Evolutionary conservation across 2,329 filamentous ascomycete species (phyloP).

Genomic region (Neoarthrinium moseri): DNA sequence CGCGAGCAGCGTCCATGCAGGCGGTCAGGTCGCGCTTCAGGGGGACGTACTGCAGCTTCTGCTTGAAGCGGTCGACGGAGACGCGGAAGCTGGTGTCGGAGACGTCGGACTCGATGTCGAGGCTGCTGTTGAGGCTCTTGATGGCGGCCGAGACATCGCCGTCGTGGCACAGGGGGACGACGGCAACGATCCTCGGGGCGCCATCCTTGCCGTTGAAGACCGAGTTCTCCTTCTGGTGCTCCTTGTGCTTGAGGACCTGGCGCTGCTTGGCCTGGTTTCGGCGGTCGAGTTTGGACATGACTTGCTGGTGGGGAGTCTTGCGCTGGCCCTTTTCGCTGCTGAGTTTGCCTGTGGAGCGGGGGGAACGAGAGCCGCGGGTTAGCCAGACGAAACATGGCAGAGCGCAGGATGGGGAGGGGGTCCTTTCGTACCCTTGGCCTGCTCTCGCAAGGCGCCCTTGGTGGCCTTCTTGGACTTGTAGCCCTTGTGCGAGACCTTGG

Average conservation of each 20-base stretch:
- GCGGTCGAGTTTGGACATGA: conserved; percentile 96
- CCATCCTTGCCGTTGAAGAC: conserved; percentile 86
- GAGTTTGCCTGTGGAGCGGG: conserved; percentile 68
- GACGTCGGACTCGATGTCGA: conserved; percentile 72
- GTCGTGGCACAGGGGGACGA: conserved; percentile 79
- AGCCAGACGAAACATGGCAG: not conserved
- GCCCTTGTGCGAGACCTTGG: conserved; percentile 81
- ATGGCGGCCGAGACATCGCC: conserved; percentile 68
- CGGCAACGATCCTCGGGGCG: conserved; percentile 82
- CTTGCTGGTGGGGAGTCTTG: conserved; percentile 90
- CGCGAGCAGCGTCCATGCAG: conserved; percentile 80
- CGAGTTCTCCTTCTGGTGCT: conserved; percentile 74
- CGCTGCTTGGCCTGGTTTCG: conserved; percentile 93
- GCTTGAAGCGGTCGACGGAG: conserved; percentile 87
- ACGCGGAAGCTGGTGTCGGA: conserved; percentile 61
- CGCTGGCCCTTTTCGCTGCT: conserved; percentile 70
- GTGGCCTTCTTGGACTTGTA: conserved; percentile 92
- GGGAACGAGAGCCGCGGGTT: too few relatives aligned
- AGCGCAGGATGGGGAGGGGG: too few relatives aligned
- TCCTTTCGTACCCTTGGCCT: conserved; percentile 67
- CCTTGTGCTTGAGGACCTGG: conserved; percentile 78
- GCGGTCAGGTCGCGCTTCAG: conserved; percentile 71
- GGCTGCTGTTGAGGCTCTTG: conserved; percentile 68
- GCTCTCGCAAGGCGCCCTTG: conserved; percentile 82
- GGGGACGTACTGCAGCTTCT: conserved; percentile 84